phyloP scores from a whole-genome alignment of 352 stramenopile species.

The Pythium periplocum region DNA sequence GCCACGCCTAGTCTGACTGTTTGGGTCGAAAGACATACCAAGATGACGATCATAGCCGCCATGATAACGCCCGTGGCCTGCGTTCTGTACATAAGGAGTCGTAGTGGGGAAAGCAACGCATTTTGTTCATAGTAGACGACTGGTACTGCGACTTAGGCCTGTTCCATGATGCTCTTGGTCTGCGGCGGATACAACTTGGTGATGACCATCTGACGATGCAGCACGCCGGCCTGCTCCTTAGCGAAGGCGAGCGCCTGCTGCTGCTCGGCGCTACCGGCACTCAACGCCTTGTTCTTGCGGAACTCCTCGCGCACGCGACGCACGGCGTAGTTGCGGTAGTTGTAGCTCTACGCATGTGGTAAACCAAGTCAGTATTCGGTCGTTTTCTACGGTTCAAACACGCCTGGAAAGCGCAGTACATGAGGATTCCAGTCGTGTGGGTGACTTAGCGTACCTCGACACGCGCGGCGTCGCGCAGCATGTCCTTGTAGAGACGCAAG shows the following conservation, averaged over 20 bases:
- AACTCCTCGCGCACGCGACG: slow-evolving; percentile 74
- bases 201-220: slow-evolving; percentile 59
- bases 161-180: slow-evolving; percentile 66
- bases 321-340: slow-evolving; percentile 62
- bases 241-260: slow-evolving; percentile 38
- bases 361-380: slow-evolving; percentile 8
- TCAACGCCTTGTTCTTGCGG: slow-evolving; percentile 50
- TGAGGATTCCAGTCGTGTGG: background rate
- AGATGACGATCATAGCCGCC: background rate
- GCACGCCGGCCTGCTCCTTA: slow-evolving; percentile 40
- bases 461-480: slow-evolving; percentile 19
- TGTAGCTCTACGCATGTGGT: slow-evolving; percentile 45
- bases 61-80: slow-evolving; percentile 2
- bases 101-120: background rate
- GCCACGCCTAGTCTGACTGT: too few relatives aligned
- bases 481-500: slow-evolving; percentile 21
- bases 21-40: background rate
- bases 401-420: background rate
- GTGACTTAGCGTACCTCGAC: slow-evolving; percentile 8
- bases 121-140: too few relatives aligned
- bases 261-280: slow-evolving; percentile 40
- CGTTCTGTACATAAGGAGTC: slow-evolving; percentile 3
- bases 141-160: background rate
- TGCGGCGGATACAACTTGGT: slow-evolving; percentile 65
- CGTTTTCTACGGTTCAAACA: too few relatives aligned